Conservation (phyloP, 352 stramenopile species). For the Globisporangium nagaii region DNA sequence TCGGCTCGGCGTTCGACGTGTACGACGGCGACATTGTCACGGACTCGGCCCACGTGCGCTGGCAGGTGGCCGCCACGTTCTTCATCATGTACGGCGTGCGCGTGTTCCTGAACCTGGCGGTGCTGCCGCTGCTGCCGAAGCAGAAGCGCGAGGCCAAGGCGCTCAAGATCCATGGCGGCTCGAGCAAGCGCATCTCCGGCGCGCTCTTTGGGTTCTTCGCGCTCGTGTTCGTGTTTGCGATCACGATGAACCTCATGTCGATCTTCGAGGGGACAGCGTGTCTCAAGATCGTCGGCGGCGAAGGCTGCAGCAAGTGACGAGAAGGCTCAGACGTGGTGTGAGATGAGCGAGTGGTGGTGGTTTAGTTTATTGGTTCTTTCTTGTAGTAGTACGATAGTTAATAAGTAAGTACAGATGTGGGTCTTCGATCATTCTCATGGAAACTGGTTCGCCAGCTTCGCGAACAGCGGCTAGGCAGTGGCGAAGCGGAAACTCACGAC, state of each 20-base stretch:
- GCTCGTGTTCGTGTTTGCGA: conserved; percentile 35
- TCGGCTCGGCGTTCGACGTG: conserved; percentile 51
- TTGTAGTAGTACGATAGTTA: no score
- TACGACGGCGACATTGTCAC: conserved; percentile 52
- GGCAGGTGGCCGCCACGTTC: conserved; percentile 47
- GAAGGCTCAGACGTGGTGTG: no score
- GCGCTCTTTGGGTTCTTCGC: conserved; percentile 34
- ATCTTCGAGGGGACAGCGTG: conserved; percentile 54
- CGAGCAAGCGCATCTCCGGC: conserved; percentile 30
- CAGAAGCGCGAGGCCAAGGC: conserved; percentile 41
- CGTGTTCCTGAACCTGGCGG: conserved; percentile 31
- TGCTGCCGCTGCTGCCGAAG: conserved; percentile 46
- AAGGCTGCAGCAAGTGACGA: conserved; percentile 34
- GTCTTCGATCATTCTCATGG: no score
- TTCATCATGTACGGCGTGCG: conserved; percentile 52
- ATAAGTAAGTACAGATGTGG: no score
- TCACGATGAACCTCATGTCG: conserved; percentile 53
- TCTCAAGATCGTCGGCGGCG: conserved; percentile 50
- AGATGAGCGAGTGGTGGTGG: no score
- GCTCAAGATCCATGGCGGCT: conserved; percentile 42
- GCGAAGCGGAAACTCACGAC: conserved; percentile 17
- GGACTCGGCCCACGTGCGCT: conserved; percentile 45
- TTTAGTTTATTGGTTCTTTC: no score
- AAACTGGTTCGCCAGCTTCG: no score
- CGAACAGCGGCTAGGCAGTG: conserved; percentile 5